Percentiles rank a stretch among this genome's conserved stretches.
These are phyloP conservation scores for Annulohypoxylon nitens DNA, from an alignment of 495 filamentous ascomycete species.

Conservation along the genomic window DNA sequence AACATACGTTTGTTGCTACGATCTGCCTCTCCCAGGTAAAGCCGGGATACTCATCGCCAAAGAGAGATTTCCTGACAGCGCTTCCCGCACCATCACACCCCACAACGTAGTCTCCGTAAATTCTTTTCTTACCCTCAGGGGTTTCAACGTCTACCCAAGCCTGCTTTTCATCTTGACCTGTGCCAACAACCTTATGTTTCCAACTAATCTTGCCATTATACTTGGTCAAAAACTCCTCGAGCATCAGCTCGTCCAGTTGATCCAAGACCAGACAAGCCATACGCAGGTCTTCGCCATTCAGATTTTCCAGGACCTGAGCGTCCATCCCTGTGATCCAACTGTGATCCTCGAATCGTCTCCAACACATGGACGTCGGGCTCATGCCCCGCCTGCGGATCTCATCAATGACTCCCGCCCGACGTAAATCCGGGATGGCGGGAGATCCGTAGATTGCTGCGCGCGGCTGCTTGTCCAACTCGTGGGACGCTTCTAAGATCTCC, in stretches of 20 bases:
- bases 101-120: constrained; percentile 69
- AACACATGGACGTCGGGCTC: constrained; percentile 64
- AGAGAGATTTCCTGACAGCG: constrained; percentile 65
- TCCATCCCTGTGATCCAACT: constrained; percentile 52
- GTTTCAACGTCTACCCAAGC: constrained; percentile 67
- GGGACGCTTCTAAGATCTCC: constrained; percentile 64
- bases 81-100: constrained; percentile 73
- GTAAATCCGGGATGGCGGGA: constrained; percentile 66
- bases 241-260: constrained; percentile 59
- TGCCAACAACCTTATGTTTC: constrained; percentile 62
- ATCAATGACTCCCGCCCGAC: constrained; percentile 68
- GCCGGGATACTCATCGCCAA: constrained; percentile 70
- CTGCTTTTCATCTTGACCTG: constrained; percentile 64
- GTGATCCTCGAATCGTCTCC: constrained; percentile 61
- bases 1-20: constrained; percentile 71
- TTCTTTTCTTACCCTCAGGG: constrained; percentile 53
- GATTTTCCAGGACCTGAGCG: constrained; percentile 44
- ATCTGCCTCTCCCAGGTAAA: constrained; percentile 71
- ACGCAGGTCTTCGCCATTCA: constrained; percentile 55
- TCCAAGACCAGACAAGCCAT: constrained; percentile 55
- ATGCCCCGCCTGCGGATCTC: constrained; percentile 65
- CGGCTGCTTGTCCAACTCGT: constrained; percentile 65
- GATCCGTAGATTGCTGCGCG: constrained; percentile 68
- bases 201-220: constrained; percentile 60
- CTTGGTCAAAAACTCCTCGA: constrained; percentile 60